Evolutionary conservation across 371 early-diverging fungal genomes (phyloP), one percentile per base, ranked within the genome.

Genomic region (Cokeromyces recurvatus): DNA sequence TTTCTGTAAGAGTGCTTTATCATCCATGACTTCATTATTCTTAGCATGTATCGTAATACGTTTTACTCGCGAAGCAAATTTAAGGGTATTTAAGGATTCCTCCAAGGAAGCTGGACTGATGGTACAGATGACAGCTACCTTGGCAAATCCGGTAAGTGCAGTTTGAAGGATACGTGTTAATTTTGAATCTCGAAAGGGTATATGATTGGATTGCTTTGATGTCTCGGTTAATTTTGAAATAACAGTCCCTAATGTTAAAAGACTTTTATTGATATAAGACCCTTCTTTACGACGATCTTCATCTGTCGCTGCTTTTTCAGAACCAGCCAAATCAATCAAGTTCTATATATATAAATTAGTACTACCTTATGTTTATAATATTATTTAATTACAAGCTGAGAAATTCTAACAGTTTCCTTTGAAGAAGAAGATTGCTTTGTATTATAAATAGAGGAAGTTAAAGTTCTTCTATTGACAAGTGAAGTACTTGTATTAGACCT

Each of bases 301-400:
- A 49, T 86, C 78, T 14, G 83, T 73, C 3, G 85, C 64, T 3
- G 87, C 88, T 57, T 94, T 88, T 74, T 98, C 98, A 10, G 93
- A 92, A n/a, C 98, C 98, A n/a, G 98, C 97, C 45, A 98, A 64
- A 71, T 98, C 98, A 55, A 95, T 91, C 40, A 98, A 70, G 58
- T 87, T 91, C 73, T 82, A 60, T 14, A 34, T 15, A 34, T 9
- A n/a, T 5, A 11, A 34, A n/a, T n/a, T n/a, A n/a, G n/a, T n/a
- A n/a, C n/a, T n/a, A n/a, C n/a, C n/a, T n/a, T n/a, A n/a, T n/a
- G n/a, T n/a, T n/a, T n/a, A n/a, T n/a, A n/a, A n/a, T n/a, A n/a
- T n/a, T n/a, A 36, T n/a, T 10, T 34, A 14, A 34, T 52, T 68
- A 81, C 82, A 58, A 87, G 56, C 25, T 81, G 82, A 1, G 88